phyloP scores from a whole-genome alignment of 805 yeast species.

The Saturnispora besseyi region DNA sequence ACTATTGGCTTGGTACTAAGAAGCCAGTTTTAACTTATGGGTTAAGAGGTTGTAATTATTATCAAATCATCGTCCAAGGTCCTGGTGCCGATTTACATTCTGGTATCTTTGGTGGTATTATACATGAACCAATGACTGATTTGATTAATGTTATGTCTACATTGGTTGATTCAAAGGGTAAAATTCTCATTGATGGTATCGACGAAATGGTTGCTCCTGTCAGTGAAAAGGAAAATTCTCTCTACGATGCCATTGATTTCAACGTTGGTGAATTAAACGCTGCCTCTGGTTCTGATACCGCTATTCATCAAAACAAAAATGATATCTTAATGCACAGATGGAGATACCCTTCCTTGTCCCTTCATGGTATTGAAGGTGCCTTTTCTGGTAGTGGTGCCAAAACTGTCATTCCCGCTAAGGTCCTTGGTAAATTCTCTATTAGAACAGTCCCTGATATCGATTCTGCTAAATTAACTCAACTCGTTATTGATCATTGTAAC shows the following conservation, averaged over 20 bases:
- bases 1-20: conserved; percentile 96
- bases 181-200: conserved; percentile 80
- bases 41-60: conserved; percentile 92
- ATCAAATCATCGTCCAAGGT: conserved; percentile 72
- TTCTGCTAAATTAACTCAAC: conserved; percentile 64
- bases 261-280: conserved; percentile 74
- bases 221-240: conserved; percentile 64
- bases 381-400: conserved; percentile 93
- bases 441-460: conserved; percentile 96
- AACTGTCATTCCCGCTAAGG: conserved; percentile 95
- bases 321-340: conserved; percentile 94
- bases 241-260: conserved; percentile 83
- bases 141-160: conserved; percentile 66
- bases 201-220: conserved; percentile 93
- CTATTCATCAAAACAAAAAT: conserved; percentile 67
- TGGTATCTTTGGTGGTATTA: conserved; percentile 95
- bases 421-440: conserved; percentile 88
- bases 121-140: conserved; percentile 97
- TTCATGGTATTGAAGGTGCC: conserved; percentile 98
- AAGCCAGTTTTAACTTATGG: conserved; percentile 98
- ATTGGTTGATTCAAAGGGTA: conserved; percentile 75
- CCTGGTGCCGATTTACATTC: conserved; percentile 97
- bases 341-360: conserved; percentile 94
- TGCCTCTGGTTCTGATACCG: conserved; percentile 83
- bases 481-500: conserved; percentile 65